Evolutionary conservation across 2,329 filamentous ascomycete species (phyloP).

Genomic region (Phialophora macrospora): DNA sequence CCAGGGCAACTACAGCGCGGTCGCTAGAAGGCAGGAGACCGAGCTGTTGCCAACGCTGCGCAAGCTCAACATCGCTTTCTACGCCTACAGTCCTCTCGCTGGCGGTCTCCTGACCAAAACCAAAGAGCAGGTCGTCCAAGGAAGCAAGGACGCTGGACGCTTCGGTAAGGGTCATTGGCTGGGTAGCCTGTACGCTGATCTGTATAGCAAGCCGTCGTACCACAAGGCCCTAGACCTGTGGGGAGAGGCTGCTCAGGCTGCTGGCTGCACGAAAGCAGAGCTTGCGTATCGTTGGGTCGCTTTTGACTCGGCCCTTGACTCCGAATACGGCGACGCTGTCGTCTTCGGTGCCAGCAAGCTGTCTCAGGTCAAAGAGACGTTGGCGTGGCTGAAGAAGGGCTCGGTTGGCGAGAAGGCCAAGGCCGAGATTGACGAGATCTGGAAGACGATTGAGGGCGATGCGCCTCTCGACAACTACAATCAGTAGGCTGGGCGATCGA

Average conservation of each 20-base stretch:
- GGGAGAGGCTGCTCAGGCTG: conserved; percentile 37
- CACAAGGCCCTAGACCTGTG: conserved; percentile 43
- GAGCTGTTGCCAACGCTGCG: conserved; percentile 46
- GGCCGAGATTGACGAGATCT: conserved; percentile 39
- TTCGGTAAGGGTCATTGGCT: conserved; percentile 40
- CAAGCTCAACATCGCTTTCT: conserved; percentile 42
- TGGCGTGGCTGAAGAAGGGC: conserved; percentile 40
- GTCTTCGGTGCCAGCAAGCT: conserved; percentile 45
- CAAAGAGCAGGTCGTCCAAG: conserved; percentile 41
- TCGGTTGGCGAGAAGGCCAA: conserved; percentile 41
- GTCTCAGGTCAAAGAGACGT: conserved; percentile 43
- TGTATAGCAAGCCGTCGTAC: conserved; percentile 42
- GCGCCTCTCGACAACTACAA: conserved; percentile 31
- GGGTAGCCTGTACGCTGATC: conserved; percentile 29
- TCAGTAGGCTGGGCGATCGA: no score
- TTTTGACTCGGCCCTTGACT: conserved; percentile 42
- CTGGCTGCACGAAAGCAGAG: conserved; percentile 42
- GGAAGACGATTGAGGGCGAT: conserved; percentile 41
- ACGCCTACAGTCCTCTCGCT: conserved; percentile 41
- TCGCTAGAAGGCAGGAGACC: conserved; percentile 45
- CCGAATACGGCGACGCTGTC: conserved; percentile 41
- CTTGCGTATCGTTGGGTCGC: conserved; percentile 46
- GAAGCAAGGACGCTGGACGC: conserved; percentile 40
- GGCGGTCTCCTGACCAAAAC: conserved; percentile 46
- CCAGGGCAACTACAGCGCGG: conserved; percentile 49